Base-by-base conservation (phyloP, 768 basidiomycete species). In the Suillus subluteus region DNA sequence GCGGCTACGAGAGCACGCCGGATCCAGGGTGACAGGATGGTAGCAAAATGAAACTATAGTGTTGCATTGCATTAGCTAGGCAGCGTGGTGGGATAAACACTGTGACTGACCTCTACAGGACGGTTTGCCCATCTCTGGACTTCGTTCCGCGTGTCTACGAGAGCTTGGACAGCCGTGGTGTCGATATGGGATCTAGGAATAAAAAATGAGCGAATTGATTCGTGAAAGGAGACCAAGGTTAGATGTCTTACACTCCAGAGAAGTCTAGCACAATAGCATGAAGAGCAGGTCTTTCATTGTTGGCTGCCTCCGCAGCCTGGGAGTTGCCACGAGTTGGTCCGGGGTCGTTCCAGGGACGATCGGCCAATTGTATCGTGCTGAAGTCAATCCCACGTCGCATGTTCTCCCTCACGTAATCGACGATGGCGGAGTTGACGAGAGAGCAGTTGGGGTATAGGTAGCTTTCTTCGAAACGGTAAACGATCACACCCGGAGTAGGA, bases 341-440 rank as follows among this genome's bases (percentile, higher is more conserved):
- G 12, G 93, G 89, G 71, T 98, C 96, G 74, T 99, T 99, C 97
- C 97, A 99, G 15, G 94, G 86, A 52, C 96, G 87, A 75, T 97
- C 95, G 3, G 55, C 55, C 55, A 67, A 84, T 82, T 55, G 87
- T 78, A 94, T 81, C n/a, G 78, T 73, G 62, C 83, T 82, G 77
- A 91, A 82, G 76, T 96, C 92, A 72, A 83, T 86, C 26, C 94
- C 95, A 62, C 92, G 86, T 40, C 88, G 85, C 72, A 91, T 94
- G 71, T 89, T 83, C 64, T 79, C 80, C 79, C 91, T 95, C 69
- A 98, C 93, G 70, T 95, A 83, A 71, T 91, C 90, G 30, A 96
- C 91, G 30, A 99, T 79, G 2, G 83, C 81, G 48, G 87, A 86
- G 76, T 95, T 95, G 74, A 88, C 72, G 32, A 84, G 73, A 12